Evolutionary conservation across 2,329 filamentous ascomycete species (phyloP).

Genomic region (Colletotrichum cordylinicola): DNA sequence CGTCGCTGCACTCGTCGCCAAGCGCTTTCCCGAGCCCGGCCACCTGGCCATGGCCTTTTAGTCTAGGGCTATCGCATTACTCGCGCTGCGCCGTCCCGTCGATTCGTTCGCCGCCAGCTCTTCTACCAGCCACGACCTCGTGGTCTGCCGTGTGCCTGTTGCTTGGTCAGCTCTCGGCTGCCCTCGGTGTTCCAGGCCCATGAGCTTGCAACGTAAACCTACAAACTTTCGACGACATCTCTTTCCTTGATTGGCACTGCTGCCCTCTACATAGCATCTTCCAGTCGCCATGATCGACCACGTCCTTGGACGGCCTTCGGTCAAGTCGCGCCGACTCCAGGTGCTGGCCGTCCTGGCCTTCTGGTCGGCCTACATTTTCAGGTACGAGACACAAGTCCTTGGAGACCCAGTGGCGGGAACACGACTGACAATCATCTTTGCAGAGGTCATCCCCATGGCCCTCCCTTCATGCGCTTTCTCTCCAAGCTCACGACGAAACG

Average conservation of each 20-base stretch:
- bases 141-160: background rate
- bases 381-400: conserved; percentile 47
- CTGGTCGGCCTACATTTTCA: conserved; percentile 85
- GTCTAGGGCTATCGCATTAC: conserved; percentile 7
- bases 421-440: background rate
- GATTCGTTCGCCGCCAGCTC: conserved; percentile 2
- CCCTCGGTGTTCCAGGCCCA: background rate
- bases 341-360: conserved; percentile 90
- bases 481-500: conserved; percentile 74
- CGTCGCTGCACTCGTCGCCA: background rate
- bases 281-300: conserved; percentile 72
- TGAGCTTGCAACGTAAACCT: background rate
- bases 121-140: conserved; percentile 9
- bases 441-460: conserved; percentile 87
- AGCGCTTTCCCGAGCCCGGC: background rate
- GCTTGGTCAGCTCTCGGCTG: conserved; percentile 9
- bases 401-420: background rate
- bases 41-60: conserved; percentile 12
- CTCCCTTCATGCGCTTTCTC: conserved; percentile 73
- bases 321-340: conserved; percentile 90
- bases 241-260: background rate
- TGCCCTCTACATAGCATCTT: background rate
- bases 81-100: conserved; percentile 21
- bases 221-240: background rate
- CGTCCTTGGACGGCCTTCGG: conserved; percentile 87